Evolutionary conservation across 2,329 filamentous ascomycete species (phyloP).

Genomic region (Biscogniauxia mediterranea): DNA sequence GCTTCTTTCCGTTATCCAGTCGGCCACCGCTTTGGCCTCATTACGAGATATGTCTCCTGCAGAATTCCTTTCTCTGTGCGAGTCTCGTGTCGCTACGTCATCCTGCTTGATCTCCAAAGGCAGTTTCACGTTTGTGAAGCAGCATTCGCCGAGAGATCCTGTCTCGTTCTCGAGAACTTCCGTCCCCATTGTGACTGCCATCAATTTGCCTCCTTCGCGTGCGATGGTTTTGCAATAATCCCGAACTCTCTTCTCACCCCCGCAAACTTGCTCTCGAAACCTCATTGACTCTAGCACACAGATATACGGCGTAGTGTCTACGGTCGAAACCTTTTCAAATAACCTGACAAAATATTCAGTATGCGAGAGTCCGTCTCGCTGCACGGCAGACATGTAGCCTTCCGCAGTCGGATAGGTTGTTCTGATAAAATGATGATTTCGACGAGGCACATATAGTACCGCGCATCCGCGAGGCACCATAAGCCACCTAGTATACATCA

Average conservation of each 20-base stretch:
- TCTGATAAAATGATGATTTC: slow-evolving; percentile 65
- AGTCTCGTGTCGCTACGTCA: background rate
- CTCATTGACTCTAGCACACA: slow-evolving; percentile 61
- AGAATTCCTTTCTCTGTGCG: background rate
- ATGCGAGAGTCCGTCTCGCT: slow-evolving; percentile 11
- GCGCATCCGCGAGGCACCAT: slow-evolving; percentile 68
- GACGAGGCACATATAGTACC: slow-evolving; percentile 64
- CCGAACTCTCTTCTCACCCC: slow-evolving; percentile 63
- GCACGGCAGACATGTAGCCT: slow-evolving; percentile 53
- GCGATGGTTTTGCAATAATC: slow-evolving; percentile 56
- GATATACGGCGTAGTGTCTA: slow-evolving; percentile 62
- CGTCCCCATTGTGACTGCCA: slow-evolving; percentile 59
- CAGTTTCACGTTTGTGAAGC: slow-evolving; percentile 62
- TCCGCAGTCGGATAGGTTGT: slow-evolving; percentile 68
- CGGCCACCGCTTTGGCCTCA: slow-evolving; percentile 24
- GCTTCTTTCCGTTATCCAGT: slow-evolving; percentile 32
- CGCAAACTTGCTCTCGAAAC: slow-evolving; percentile 60
- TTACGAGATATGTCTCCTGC: slow-evolving; percentile 13
- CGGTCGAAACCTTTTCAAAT: slow-evolving; percentile 66
- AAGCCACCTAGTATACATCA: slow-evolving; percentile 54
- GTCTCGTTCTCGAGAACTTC: slow-evolving; percentile 57
- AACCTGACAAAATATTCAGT: slow-evolving; percentile 57
- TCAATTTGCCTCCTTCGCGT: slow-evolving; percentile 51
- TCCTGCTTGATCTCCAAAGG: slow-evolving; percentile 39
- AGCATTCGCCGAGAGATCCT: slow-evolving; percentile 54